A percentile compares a stretch with the other conserved stretches of the same genome.
Evolutionary conservation across 2,329 filamentous ascomycete genomes (phyloP).

Genomic region (Colletotrichum sp.): DNA sequence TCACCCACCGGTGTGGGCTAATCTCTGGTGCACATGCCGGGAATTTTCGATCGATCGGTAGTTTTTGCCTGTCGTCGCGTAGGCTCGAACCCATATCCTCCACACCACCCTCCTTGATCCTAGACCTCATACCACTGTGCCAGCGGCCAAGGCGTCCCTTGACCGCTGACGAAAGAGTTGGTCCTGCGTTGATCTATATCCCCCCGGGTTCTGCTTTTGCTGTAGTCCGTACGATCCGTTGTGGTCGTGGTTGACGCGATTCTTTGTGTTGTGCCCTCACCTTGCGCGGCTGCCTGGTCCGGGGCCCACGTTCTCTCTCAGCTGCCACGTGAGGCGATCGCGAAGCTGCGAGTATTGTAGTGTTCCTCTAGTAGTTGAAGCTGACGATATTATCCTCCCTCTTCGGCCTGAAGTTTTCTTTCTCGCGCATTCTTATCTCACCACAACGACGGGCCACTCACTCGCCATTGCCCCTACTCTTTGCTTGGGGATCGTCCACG

Average conservation of each 20-base stretch:
- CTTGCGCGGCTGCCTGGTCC: not conserved
- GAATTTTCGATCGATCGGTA: not conserved
- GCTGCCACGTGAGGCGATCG: not conserved
- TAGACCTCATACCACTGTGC: not conserved
- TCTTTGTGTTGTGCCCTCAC: not conserved
- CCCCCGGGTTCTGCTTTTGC: fast-evolving
- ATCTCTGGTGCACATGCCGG: not conserved
- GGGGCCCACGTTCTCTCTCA: not conserved
- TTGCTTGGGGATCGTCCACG: not conserved
- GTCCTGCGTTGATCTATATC: not conserved
- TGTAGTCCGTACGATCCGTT: not conserved
- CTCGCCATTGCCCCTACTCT: not conserved
- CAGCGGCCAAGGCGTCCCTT: not conserved
- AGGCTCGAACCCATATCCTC: not conserved
- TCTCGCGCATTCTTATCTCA: not conserved
- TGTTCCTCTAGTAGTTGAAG: not conserved
- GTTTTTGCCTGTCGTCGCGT: not conserved
- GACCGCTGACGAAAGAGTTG: not conserved
- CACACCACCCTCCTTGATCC: not conserved
- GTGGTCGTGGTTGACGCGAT: not conserved
- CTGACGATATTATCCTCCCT: not conserved
- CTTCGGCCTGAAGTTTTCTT: not conserved
- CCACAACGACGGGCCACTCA: not conserved
- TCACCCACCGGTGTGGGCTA: not conserved
- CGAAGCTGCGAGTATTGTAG: not conserved